These are phyloP conservation scores for Rachicladosporium sp. DNA, from an alignment of 2,329 filamentous ascomycete genomes.

Conservation along the genomic window DNA sequence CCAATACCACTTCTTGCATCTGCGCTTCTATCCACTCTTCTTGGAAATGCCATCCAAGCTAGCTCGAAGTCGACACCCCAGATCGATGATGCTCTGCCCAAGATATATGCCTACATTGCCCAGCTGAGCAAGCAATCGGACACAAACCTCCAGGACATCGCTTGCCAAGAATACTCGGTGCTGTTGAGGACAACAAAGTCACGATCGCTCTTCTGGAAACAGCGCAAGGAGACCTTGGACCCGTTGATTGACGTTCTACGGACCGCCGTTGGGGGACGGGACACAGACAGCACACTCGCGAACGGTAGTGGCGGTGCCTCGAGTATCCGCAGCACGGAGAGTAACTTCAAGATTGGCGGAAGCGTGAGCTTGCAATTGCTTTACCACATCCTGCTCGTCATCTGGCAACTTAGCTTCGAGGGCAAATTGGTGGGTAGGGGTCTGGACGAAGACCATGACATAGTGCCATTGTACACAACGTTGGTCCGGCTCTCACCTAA, in stretches of 20 bases:
- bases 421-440: constrained; percentile 58
- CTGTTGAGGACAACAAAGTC: constrained; percentile 64
- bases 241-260: constrained; percentile 72
- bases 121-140: constrained; percentile 74
- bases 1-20: constrained; percentile 82
- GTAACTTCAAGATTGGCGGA: constrained; percentile 54
- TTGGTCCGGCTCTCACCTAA: constrained; percentile 87
- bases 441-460: constrained; percentile 83
- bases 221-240: constrained; percentile 69
- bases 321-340: constrained; percentile 41
- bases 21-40: constrained; percentile 68
- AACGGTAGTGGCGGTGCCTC: constrained; percentile 29
- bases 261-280: constrained; percentile 60
- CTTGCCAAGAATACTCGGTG: constrained; percentile 79
- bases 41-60: constrained; percentile 50
- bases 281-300: constrained; percentile 49
- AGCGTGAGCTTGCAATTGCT: constrained; percentile 85
- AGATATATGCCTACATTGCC: constrained; percentile 77
- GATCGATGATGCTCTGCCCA: constrained; percentile 64
- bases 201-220: constrained; percentile 79
- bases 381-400: constrained; percentile 82
- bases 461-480: constrained; percentile 83
- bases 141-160: constrained; percentile 86
- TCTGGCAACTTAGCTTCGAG: constrained; percentile 97
- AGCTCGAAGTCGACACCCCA: constrained; percentile 48